Evolutionary conservation across 352 stramenopile genomes (phyloP).

Genomic region (Phytophthora pluvialis): DNA sequence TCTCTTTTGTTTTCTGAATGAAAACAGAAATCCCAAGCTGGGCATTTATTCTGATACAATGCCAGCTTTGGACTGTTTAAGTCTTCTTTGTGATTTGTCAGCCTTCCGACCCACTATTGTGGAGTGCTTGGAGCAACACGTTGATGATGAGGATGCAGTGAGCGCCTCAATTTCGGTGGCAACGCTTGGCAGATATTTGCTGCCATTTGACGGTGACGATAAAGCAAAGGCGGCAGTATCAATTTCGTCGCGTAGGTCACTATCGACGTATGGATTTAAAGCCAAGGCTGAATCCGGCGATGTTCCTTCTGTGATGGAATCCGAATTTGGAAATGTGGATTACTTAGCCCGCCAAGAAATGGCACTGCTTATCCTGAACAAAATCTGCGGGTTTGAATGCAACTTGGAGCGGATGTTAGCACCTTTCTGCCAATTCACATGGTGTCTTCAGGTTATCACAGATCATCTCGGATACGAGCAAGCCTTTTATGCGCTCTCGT

Average conservation of each 20-base stretch:
- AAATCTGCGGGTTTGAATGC: slow-evolving; percentile 77
- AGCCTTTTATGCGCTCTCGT: slow-evolving; percentile 78
- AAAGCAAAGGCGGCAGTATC: slow-evolving; percentile 60
- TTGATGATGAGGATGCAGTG: slow-evolving; percentile 65
- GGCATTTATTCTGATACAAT: slow-evolving; percentile 83
- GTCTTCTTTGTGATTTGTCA: slow-evolving; percentile 67
- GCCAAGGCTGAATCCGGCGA: slow-evolving; percentile 45
- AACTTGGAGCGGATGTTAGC: slow-evolving; percentile 77
- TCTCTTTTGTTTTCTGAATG: slow-evolving; percentile 80
- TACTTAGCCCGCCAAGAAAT: slow-evolving; percentile 81
- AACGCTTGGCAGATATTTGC: slow-evolving; percentile 74
- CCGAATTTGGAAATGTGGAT: slow-evolving; percentile 80
- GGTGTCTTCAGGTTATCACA: slow-evolving; percentile 83
- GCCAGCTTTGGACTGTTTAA: slow-evolving; percentile 74
- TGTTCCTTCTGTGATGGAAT: slow-evolving; percentile 49
- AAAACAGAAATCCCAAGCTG: slow-evolving; percentile 75
- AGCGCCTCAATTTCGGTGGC: slow-evolving; percentile 78
- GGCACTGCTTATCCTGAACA: slow-evolving; percentile 79
- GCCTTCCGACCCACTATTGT: slow-evolving; percentile 62
- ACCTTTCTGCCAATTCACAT: slow-evolving; percentile 80
- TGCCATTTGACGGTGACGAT: slow-evolving; percentile 71
- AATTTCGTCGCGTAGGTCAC: slow-evolving; percentile 76
- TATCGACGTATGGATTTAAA: slow-evolving; percentile 81
- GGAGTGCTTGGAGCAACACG: slow-evolving; percentile 69
- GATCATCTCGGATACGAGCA: slow-evolving; percentile 85